A percentile compares a stretch with the other conserved stretches of the same genome.
Conservation (phyloP, 495 filamentous ascomycete genomes). For the Aspergillus campestris region DNA sequence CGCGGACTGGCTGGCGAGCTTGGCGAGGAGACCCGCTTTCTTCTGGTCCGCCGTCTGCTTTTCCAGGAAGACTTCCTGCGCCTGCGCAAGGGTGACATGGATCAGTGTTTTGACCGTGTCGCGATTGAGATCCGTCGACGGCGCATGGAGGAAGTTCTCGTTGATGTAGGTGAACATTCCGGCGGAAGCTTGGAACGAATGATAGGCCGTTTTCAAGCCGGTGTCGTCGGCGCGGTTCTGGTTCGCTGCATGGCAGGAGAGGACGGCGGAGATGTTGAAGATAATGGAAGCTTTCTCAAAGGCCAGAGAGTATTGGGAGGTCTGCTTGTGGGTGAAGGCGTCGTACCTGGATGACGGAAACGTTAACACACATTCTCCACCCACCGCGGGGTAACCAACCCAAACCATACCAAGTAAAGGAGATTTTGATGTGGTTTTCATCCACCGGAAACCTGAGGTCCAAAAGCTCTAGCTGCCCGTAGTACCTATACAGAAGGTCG, state of each 20-base stretch:
- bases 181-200: slow-evolving; percentile 95
- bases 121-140: slow-evolving; percentile 85
- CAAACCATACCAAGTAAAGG: slow-evolving; percentile 78
- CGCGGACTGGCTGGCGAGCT: slow-evolving; percentile 82
- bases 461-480: slow-evolving; percentile 89
- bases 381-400: neutral
- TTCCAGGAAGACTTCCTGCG: slow-evolving; percentile 93
- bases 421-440: slow-evolving; percentile 97
- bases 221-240: slow-evolving; percentile 87
- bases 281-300: slow-evolving; percentile 99
- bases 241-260: slow-evolving; percentile 91
- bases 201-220: slow-evolving; percentile 91
- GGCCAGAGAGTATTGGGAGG: slow-evolving; percentile 89
- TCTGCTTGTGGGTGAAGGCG: slow-evolving; percentile 94
- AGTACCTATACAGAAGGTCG: slow-evolving; percentile 93
- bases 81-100: slow-evolving; percentile 85
- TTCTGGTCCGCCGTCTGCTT: slow-evolving; percentile 91
- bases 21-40: slow-evolving; percentile 86
- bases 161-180: slow-evolving; percentile 99
- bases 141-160: slow-evolving; percentile 96
- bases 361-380: neutral
- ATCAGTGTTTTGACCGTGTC: slow-evolving; percentile 95
- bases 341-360: slow-evolving; percentile 62
- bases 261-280: slow-evolving; percentile 96
- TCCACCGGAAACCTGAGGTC: slow-evolving; percentile 95